A percentile compares a stretch with the other conserved stretches of the same genome.
phyloP scores from a whole-genome alignment of 139 green algal species.

The Coccomyxa sp. region DNA sequence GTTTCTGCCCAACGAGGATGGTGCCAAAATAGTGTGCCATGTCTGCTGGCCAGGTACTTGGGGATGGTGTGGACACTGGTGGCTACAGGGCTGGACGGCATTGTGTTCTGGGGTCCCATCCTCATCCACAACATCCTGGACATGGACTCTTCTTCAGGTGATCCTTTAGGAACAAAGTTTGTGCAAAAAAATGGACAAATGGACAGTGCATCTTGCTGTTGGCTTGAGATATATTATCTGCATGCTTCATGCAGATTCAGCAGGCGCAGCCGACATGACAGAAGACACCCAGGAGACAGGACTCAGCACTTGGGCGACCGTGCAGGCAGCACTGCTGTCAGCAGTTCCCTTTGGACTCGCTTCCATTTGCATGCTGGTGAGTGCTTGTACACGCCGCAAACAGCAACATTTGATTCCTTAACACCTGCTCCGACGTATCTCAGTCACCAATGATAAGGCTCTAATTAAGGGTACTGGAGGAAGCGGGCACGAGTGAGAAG shows the following conservation, averaged over 20 bases:
- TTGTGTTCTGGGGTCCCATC: neutral
- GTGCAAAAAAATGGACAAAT: too few species aligned
- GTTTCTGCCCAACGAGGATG: too few species aligned
- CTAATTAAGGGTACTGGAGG: too few species aligned
- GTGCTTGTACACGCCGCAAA: neutral
- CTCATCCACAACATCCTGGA: neutral
- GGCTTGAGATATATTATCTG: too few species aligned
- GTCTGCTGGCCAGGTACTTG: neutral
- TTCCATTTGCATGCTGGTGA: slow-evolving; percentile 21
- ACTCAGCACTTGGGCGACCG: neutral
- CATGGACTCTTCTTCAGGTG: neutral
- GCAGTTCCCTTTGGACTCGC: slow-evolving; percentile 21
- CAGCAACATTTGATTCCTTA: neutral
- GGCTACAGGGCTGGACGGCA: neutral
- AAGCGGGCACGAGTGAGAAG: too few species aligned
- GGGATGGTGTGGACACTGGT: neutral
- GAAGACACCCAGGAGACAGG: neutral
- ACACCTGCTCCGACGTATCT: neutral
- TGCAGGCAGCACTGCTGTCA: neutral
- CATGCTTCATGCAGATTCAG: neutral
- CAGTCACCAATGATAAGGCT: too few species aligned
- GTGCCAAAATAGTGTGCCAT: neutral
- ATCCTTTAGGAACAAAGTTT: neutral
- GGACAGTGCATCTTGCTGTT: too few species aligned
- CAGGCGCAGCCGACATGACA: neutral